Conservation (phyloP, 257 asterid genomes). For the Solanum tarijense region DNA sequence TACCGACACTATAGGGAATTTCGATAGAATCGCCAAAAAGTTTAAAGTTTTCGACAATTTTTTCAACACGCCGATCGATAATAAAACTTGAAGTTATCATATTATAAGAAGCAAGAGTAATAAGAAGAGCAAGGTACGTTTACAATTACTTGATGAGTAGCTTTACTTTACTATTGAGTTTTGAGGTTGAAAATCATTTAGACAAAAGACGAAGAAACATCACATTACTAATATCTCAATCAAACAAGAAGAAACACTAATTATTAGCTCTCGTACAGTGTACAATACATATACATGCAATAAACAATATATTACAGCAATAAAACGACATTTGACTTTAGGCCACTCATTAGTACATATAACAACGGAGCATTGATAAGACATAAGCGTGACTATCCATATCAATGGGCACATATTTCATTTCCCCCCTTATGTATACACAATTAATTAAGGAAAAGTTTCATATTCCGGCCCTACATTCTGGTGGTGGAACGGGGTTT, state of each 20-base stretch:
- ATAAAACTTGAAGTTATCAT: background rate
- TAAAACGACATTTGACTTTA: background rate
- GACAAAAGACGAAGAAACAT: background rate
- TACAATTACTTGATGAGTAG: background rate
- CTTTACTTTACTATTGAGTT: background rate
- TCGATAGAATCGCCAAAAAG: background rate
- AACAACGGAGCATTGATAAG: background rate
- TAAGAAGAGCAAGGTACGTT: background rate
- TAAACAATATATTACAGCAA: background rate
- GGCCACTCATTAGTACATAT: background rate
- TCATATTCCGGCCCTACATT: slow-evolving; percentile 3
- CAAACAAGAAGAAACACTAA: background rate
- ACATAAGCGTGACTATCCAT: background rate
- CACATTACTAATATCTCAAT: background rate
- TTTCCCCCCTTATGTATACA: background rate
- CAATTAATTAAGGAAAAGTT: background rate
- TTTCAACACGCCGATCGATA: background rate
- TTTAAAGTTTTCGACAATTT: background rate
- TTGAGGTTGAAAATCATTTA: background rate
- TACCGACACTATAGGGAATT: background rate
- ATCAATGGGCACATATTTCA: background rate
- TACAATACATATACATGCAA: background rate
- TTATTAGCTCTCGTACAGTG: slow-evolving; percentile 1
- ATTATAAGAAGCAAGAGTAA: background rate
- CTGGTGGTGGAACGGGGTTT: slow-evolving; percentile 56